Evolutionary conservation across 768 basidiomycete genomes (phyloP).

Genomic region (Hortiboletus campestris): DNA sequence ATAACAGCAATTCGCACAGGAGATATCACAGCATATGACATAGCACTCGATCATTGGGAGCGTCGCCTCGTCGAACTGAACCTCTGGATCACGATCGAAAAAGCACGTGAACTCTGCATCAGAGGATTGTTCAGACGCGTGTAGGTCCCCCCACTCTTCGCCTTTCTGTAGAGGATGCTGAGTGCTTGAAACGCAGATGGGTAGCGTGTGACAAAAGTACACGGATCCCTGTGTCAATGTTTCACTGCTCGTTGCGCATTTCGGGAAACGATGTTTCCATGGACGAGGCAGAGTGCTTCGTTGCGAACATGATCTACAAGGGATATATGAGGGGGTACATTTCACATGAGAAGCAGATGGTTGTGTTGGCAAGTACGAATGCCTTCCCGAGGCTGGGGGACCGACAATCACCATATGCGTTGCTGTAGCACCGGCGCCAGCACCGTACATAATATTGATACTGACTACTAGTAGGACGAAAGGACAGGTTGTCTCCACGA

Average conservation of each 20-base stretch:
- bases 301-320: constrained; percentile 94
- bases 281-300: constrained; percentile 90
- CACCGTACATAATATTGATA: neutral
- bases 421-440: constrained; percentile 19
- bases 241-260: constrained; percentile 71
- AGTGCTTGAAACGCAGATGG: constrained; percentile 55
- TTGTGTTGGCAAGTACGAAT: constrained; percentile 78
- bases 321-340: constrained; percentile 94
- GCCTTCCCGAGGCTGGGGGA: constrained; percentile 79
- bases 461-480: neutral
- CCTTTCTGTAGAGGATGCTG: neutral
- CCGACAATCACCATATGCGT: constrained; percentile 48
- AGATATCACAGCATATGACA: constrained; percentile 78
- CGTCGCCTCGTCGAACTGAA: constrained; percentile 79
- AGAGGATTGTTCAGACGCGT: constrained; percentile 77
- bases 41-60: constrained; percentile 69
- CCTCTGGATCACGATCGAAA: constrained; percentile 83
- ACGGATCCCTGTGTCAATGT: constrained; percentile 77
- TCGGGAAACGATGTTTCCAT: constrained; percentile 66
- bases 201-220: constrained; percentile 68
- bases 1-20: constrained; percentile 73
- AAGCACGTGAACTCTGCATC: constrained; percentile 83
- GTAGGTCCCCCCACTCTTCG: constrained; percentile 42
- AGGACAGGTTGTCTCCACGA: neutral
- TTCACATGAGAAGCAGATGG: constrained; percentile 92